Evolutionary conservation across 2,329 filamentous ascomycete genomes (phyloP).

Genomic region (Mollisia scopiformis): DNA sequence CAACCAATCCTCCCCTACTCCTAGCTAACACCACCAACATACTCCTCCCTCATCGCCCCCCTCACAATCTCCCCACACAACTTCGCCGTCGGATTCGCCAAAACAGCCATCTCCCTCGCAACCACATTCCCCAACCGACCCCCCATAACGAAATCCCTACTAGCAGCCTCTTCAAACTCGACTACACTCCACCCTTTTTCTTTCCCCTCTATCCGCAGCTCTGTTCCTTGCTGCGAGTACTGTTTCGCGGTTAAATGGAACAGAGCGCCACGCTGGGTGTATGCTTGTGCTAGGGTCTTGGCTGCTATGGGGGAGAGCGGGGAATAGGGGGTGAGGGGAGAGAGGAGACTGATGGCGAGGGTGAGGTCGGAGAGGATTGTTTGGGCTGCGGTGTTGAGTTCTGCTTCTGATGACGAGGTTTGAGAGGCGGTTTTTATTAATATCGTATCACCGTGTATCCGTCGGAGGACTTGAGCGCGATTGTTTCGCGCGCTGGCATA

Average conservation of each 20-base stretch:
- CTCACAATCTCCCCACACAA: constrained; percentile 70
- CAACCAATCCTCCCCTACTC: too few species aligned
- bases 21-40: constrained; percentile 46
- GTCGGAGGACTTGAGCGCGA: constrained; percentile 67
- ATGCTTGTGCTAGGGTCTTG: constrained; percentile 68
- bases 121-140: constrained; percentile 68
- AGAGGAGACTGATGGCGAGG: constrained; percentile 59
- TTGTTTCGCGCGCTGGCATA: constrained; percentile 80
- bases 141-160: constrained; percentile 64
- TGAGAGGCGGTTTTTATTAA: constrained; percentile 43
- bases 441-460: constrained; percentile 64
- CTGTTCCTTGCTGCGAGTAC: constrained; percentile 27
- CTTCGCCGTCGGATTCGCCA: constrained; percentile 70
- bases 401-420: constrained; percentile 45
- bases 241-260: constrained; percentile 60
- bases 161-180: constrained; percentile 65
- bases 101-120: constrained; percentile 65
- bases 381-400: constrained; percentile 43
- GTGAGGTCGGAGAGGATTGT: constrained; percentile 59
- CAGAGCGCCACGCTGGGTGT: constrained; percentile 71
- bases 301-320: constrained; percentile 66
- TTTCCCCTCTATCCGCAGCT: constrained; percentile 44
- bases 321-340: constrained; percentile 51
- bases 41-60: constrained; percentile 72
- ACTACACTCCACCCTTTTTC: constrained; percentile 55